phyloP scores from a whole-genome alignment of 2,329 filamentous ascomycete genomes.

The Fusarium algeriense region DNA sequence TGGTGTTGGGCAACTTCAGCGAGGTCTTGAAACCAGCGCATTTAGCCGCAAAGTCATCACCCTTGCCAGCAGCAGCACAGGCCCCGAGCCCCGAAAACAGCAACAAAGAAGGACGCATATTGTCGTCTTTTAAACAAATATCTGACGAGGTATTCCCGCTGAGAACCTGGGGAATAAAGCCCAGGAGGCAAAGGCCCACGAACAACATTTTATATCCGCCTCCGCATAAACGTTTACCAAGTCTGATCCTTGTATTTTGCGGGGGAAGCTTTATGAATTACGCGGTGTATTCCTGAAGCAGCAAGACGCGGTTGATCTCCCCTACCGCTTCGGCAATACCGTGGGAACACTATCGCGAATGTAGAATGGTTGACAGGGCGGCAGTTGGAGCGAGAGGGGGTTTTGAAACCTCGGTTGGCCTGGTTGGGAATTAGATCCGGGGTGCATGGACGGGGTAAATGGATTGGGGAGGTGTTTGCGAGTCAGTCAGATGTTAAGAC shows the following conservation, averaged over 20 bases:
- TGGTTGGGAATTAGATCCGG: constrained; percentile 19
- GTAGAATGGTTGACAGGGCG: not conserved
- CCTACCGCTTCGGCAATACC: constrained; percentile 8
- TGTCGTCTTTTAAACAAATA: constrained; percentile 7
- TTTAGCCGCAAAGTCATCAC: constrained; percentile 23
- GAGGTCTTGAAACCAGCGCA: constrained; percentile 26
- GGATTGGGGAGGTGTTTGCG: constrained; percentile 1
- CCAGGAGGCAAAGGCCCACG: not conserved
- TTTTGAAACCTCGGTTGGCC: constrained; percentile 30
- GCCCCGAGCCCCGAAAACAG: constrained; percentile 19
- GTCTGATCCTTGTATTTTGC: not conserved
- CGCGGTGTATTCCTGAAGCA: not conserved
- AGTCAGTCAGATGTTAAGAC: not conserved
- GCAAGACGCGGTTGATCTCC: constrained; percentile 9
- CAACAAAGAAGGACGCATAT: constrained; percentile 18
- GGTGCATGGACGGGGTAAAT: constrained; percentile 7
- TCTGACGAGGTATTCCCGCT: not conserved
- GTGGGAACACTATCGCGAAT: not conserved
- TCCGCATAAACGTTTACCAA: constrained; percentile 25
- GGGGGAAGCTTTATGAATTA: not conserved
- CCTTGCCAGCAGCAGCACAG: constrained; percentile 7
- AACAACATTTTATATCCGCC: constrained; percentile 16
- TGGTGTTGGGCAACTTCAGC: constrained; percentile 33
- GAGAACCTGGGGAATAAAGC: not conserved
- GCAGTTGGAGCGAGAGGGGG: constrained; percentile 19